Base-by-base conservation (phyloP, 805 yeast species). In the Yarrowia porcina region DNA sequence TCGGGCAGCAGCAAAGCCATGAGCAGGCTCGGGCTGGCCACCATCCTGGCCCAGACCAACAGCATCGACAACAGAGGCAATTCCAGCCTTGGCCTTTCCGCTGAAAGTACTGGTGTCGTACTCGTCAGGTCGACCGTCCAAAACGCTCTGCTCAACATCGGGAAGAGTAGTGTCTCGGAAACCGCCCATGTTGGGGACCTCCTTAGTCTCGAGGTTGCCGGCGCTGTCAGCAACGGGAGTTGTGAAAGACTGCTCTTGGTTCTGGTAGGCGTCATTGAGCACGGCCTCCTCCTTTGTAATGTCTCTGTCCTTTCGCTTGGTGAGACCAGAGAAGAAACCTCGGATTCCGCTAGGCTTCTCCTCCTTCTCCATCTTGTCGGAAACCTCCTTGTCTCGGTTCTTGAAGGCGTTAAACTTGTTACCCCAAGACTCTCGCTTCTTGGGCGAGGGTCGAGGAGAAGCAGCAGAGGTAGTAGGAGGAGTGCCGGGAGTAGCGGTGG, bases 381-480 rank as follows among this genome's bases (percentile, higher is more conserved):
- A 38, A 2, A 3, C 44, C n/a, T 35, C 33, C 32, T 36, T 17
- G 18, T 52, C 59, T 12, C 38, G 25, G 44, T 25, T 52, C 59
- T 52, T 52, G 44, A 52, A 52, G 11, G 59, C 32, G 15, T n/a
- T 25, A 33, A 52, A 52, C 44, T 52, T 52, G 59, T 36, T 36
- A 11, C 59, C 33, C 59, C 59, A 52, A 3, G 59, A 52, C 18
- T 52, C 44, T 35, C 59, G 42, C 25, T 36, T 52, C 13, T 49
- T 45, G 36, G 35, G 50, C n/a, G 50, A 17, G 7, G 50, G 35
- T 28, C 35, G 35, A 6, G 36, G 18, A 8, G 49, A 21, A 4
- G 45, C 12, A 12, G 11, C 12, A 35, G 38, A 20, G 11, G 41
- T 6, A 18, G 23, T 11, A 18, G 41, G 15, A 18, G 36, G 1